Conservation (phyloP, 106 monocot species). For the Alisma plantagoaquatica region DNA sequence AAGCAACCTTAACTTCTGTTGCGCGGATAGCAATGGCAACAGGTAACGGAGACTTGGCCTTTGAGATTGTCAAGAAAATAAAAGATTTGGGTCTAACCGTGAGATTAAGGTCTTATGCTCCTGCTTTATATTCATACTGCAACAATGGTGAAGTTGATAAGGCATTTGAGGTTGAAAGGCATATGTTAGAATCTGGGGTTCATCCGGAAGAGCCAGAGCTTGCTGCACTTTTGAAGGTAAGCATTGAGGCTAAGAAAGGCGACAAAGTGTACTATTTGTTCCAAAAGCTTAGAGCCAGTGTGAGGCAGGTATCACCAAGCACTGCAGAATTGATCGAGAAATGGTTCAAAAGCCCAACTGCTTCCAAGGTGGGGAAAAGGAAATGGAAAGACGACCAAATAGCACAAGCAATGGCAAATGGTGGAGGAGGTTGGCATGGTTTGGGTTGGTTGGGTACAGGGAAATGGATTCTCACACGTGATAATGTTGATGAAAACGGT, state of each 20-base stretch:
- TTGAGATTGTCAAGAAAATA: constrained; percentile 46
- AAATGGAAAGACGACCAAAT: constrained; percentile 32
- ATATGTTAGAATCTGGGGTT: constrained; percentile 49
- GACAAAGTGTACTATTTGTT: constrained; percentile 58
- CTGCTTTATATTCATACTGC: constrained; percentile 47
- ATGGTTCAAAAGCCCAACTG: constrained; percentile 58
- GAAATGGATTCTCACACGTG: constrained; percentile 41
- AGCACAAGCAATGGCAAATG: constrained; percentile 35
- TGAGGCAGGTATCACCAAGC: constrained; percentile 47
- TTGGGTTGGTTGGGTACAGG: constrained; percentile 77
- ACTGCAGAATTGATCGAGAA: constrained; percentile 41
- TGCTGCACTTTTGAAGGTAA: constrained; percentile 44
- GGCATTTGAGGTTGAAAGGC: constrained; percentile 56
- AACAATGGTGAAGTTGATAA: constrained; percentile 36
- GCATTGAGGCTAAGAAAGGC: constrained; percentile 29
- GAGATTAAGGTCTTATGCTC: constrained; percentile 56
- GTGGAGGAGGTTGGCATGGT: constrained; percentile 87
- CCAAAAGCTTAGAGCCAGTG: constrained; percentile 55
- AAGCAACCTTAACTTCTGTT: constrained; percentile 67
- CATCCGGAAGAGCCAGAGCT: constrained; percentile 61
- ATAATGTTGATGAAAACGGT: constrained; percentile 34
- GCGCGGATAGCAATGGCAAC: constrained; percentile 62
- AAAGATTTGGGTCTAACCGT: constrained; percentile 27
- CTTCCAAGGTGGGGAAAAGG: constrained; percentile 60
- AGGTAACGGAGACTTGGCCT: constrained; percentile 52